Evolutionary conservation across 2,329 filamentous ascomycete species (phyloP).

Genomic region (Aspergillus neotritici): DNA sequence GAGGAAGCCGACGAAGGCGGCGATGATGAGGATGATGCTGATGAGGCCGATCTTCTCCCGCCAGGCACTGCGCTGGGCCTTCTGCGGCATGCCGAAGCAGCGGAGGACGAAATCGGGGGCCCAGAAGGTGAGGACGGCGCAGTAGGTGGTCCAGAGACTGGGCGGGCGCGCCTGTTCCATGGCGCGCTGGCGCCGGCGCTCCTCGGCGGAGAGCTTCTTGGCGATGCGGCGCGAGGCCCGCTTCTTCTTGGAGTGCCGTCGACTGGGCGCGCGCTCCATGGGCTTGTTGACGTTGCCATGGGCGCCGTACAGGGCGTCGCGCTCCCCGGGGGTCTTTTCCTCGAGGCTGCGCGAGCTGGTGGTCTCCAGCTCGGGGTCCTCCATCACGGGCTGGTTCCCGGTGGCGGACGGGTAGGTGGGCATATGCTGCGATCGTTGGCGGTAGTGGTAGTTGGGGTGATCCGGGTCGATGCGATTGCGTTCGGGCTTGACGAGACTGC

Average conservation of each 20-base stretch:
- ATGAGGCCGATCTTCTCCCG: slow-evolving; percentile 96
- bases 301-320: slow-evolving; percentile 28
- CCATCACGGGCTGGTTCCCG: slow-evolving; percentile 80
- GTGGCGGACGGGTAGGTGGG: slow-evolving; percentile 82
- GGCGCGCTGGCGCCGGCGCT: slow-evolving; percentile 54
- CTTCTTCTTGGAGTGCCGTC: slow-evolving; percentile 43
- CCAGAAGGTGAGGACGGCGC: slow-evolving; percentile 91
- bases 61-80: slow-evolving; percentile 88
- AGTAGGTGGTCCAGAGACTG: slow-evolving; percentile 93
- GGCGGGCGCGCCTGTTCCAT: slow-evolving; percentile 66
- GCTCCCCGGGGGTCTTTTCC: slow-evolving; percentile 35
- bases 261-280: slow-evolving; percentile 41
- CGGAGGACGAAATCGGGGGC: slow-evolving; percentile 75
- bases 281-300: slow-evolving; percentile 33
- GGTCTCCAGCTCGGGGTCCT: slow-evolving; percentile 51
- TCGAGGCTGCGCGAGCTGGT: slow-evolving; percentile 61
- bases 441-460: slow-evolving; percentile 93
- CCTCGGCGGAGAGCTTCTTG: slow-evolving; percentile 55
- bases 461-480: slow-evolving; percentile 76
- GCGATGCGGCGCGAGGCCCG: slow-evolving; percentile 61
- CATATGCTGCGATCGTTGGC: slow-evolving; percentile 92
- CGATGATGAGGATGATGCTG: slow-evolving; percentile 85
- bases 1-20: slow-evolving; percentile 83
- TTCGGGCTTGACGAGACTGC: slow-evolving; percentile 84
- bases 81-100: slow-evolving; percentile 79